Evolutionary conservation across 2,329 filamentous ascomycete species (phyloP).

Genomic region (Setomelanomma holmii): DNA sequence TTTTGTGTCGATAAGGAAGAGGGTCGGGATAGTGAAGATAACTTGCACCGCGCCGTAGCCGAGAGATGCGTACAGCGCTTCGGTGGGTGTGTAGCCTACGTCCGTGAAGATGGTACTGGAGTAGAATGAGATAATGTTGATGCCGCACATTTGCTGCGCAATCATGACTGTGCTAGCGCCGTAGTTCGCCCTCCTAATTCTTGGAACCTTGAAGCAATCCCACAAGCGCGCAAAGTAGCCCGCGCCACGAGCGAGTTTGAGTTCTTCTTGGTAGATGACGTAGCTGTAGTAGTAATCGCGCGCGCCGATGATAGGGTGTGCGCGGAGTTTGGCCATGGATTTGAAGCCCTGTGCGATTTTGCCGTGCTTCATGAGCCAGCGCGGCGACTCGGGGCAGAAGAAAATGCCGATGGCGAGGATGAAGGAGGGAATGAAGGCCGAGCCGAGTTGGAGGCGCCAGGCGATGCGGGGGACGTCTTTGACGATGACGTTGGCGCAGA

Average conservation of each 20-base stretch:
- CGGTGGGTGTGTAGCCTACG: constrained; percentile 32
- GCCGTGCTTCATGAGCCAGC: constrained; percentile 49
- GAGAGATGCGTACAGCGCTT: constrained; percentile 47
- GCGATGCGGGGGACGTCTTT: constrained; percentile 42
- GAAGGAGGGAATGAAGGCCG: constrained; percentile 38
- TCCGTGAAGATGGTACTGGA: constrained; percentile 76
- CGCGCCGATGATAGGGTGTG: constrained; percentile 43
- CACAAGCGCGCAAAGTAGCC: constrained; percentile 52
- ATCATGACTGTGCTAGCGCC: constrained; percentile 51
- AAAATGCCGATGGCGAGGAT: constrained; percentile 40
- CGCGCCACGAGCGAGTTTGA: constrained; percentile 40
- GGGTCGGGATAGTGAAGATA: constrained; percentile 45
- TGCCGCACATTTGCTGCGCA: constrained; percentile 51
- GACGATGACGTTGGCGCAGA: constrained; percentile 40
- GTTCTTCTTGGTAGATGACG: constrained; percentile 45
- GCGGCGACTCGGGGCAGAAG: constrained; percentile 38
- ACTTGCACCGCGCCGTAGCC: constrained; percentile 48
- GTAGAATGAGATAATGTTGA: constrained; percentile 82
- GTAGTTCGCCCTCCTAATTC: constrained; percentile 48
- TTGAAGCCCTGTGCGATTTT: constrained; percentile 52
- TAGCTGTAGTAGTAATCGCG: constrained; percentile 49
- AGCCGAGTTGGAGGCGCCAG: constrained; percentile 35
- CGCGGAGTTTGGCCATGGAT: constrained; percentile 56
- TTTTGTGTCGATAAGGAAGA: constrained; percentile 50
- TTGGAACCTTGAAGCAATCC: constrained; percentile 55